Evolutionary conservation across 495 filamentous ascomycete species (phyloP), one percentile per base, ranked within the genome.

Genomic region (Polyplosphaeria fusca): DNA sequence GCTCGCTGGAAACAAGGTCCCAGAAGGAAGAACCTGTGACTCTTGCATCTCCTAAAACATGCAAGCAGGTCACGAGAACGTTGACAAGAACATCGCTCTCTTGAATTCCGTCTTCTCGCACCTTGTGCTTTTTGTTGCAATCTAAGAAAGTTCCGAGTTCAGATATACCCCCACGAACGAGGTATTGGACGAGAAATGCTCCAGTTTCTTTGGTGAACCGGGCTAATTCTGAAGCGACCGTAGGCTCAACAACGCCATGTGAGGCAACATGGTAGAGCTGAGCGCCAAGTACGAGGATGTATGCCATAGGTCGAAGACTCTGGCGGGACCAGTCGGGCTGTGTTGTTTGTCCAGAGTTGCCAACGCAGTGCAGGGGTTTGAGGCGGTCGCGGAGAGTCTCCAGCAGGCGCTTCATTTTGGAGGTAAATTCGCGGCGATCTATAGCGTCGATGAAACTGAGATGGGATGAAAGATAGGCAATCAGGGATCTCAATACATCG

Each of bases 71-170:
- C 27, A 92, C 80, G 70, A 88, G 86, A 32, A 81, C 78, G 56
- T 90, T 82, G 23, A 83, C 74, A 2, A 75, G 55, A 41, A 75
- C 72, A 23, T 82, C 74, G 11, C 83, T 75, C 13, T 79, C 73
- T 22, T 76, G 76, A 48, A 95, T 85, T 0, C 87, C 89, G 32
- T 70, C 76, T 48, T 92, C 88, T 18, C 82, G 74, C 35, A 72
- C 70, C 2, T 77, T 64, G 25, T 71, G 63, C 4, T 67, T 71
- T 55, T 84, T 80, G 40, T 85, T 78, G 19, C 84, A 77, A 19
- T 83, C 76, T 50, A 89, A 82, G n/a, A 89, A 72, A n/a, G 67
- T 66, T 18, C 75, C 77, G 20, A 95, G 67, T 11, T 59, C 55
- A 7, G 12, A 7, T 13, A 58, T 22, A 22, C 48, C 60, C 20